Conservation (phyloP, 371 early-diverging fungal genomes). For the Sporodiniella umbellata region DNA sequence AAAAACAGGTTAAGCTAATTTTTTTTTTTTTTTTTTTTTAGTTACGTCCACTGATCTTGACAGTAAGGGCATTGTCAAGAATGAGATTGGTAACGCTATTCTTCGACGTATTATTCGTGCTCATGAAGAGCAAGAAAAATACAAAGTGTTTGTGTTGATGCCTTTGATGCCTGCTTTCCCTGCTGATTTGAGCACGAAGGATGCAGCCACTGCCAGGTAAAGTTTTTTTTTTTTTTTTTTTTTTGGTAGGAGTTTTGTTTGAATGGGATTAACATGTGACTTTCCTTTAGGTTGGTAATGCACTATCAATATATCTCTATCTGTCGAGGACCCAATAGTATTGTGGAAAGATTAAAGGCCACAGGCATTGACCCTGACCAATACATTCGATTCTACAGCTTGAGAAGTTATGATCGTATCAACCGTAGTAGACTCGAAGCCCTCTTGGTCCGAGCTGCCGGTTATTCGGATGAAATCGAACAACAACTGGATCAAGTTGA, state of each 20-base stretch:
- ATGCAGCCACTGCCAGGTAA: constrained; percentile 75
- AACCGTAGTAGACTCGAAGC: constrained; percentile 37
- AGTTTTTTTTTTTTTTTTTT: too few relatives aligned
- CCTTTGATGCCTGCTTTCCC: constrained; percentile 95
- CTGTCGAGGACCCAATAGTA: constrained; percentile 64
- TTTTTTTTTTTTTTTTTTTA: constrained; percentile 27
- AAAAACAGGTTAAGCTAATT: background rate
- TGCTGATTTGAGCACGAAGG: constrained; percentile 72
- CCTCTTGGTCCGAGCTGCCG: constrained; percentile 32
- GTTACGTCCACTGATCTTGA: constrained; percentile 63
- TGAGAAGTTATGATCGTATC: constrained; percentile 68
- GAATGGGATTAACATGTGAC: background rate
- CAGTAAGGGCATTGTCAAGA: constrained; percentile 58
- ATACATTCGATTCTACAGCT: constrained; percentile 72
- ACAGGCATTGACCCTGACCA: constrained; percentile 60
- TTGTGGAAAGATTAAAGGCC: constrained; percentile 48
- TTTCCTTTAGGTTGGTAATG: constrained; percentile 53
- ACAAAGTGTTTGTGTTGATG: constrained; percentile 86
- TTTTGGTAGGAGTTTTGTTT: too few relatives aligned
- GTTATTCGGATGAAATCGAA: constrained; percentile 23
- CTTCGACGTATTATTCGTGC: constrained; percentile 81
- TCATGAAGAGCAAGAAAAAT: constrained; percentile 60
- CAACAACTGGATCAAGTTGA: constrained; percentile 15
- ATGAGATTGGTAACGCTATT: constrained; percentile 77
- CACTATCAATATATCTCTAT: constrained; percentile 76